Conservation (phyloP, 2,329 filamentous ascomycete species). For the Ascosphaera pollenicola region DNA sequence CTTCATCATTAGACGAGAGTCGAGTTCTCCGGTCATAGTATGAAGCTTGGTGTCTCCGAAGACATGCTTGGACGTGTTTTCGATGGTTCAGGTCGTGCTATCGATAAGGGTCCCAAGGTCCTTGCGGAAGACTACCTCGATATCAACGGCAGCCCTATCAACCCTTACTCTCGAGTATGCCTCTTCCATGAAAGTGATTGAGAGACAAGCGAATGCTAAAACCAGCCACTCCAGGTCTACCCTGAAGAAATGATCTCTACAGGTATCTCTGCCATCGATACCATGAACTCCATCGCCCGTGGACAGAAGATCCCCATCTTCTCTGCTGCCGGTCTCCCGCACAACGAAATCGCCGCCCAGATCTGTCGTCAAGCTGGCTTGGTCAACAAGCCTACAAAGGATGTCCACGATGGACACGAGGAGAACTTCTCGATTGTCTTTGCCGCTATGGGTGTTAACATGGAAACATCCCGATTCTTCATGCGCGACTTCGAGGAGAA, state of each 20-base stretch:
- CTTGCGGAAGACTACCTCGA: conserved; percentile 95
- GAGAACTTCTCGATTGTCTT: conserved; percentile 99
- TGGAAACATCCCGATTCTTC: conserved; percentile 98
- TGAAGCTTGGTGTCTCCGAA: conserved; percentile 97
- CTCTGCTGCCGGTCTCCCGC: conserved; percentile 90
- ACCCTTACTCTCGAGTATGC: conserved; percentile 82
- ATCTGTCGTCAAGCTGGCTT: conserved; percentile 94
- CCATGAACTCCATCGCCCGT: conserved; percentile 94
- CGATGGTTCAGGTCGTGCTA: conserved; percentile 90
- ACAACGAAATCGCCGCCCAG: conserved; percentile 98
- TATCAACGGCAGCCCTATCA: conserved; percentile 97
- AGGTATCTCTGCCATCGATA: conserved; percentile 97
- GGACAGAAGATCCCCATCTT: conserved; percentile 99
- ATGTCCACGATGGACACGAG: conserved; percentile 85
- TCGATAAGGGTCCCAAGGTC: conserved; percentile 98
- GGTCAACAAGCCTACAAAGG: conserved; percentile 84
- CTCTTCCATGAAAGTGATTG: neutral
- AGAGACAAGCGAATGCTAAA: conserved; percentile 3
- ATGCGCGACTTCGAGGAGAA: conserved; percentile 98
- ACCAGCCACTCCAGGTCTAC: conserved; percentile 44
- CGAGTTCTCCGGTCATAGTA: conserved; percentile 86
- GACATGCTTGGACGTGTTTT: conserved; percentile 99
- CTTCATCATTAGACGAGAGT: conserved; percentile 54
- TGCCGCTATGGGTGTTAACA: conserved; percentile 98
- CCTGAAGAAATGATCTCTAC: conserved; percentile 99